A percentile compares a stretch with the other conserved stretches of the same genome.
Evolutionary conservation across 2,329 filamentous ascomycete species (phyloP).

Genomic region (Alternaria brassicicola): DNA sequence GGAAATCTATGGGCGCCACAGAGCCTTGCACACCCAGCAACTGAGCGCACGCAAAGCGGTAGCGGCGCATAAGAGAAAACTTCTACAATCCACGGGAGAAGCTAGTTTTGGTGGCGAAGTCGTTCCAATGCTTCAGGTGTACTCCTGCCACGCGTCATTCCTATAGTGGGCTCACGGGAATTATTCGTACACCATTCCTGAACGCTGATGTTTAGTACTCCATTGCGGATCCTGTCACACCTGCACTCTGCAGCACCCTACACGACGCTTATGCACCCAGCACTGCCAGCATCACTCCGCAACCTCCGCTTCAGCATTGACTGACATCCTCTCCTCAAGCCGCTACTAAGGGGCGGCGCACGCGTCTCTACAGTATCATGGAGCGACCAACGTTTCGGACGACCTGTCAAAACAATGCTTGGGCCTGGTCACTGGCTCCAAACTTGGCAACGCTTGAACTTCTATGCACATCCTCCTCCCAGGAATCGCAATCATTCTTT

Average conservation of each 20-base stretch:
- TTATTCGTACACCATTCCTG: neutral
- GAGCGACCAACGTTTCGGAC: conserved; percentile 6
- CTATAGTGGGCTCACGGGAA: neutral
- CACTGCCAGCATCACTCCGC: neutral
- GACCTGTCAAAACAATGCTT: conserved; percentile 3
- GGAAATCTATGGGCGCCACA: neutral
- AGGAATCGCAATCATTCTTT: neutral
- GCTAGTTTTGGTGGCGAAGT: neutral
- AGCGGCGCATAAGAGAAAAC: neutral
- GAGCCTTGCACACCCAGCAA: neutral
- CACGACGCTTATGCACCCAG: neutral
- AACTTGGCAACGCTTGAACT: neutral
- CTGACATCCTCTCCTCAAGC: neutral
- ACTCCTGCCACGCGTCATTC: neutral
- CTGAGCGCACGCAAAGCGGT: neutral
- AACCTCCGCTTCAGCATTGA: neutral
- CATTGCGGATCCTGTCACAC: neutral
- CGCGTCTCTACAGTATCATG: neutral
- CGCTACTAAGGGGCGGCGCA: neutral
- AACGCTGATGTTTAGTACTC: neutral
- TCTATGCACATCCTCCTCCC: neutral
- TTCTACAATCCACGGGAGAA: neutral
- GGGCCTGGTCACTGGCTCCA: neutral
- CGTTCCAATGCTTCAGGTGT: neutral
- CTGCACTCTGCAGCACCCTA: neutral